Percentiles rank a stretch among this genome's conserved stretches.
Evolutionary conservation across 805 yeast species (phyloP).

Genomic region (Nakazawaea laoshanensis): DNA sequence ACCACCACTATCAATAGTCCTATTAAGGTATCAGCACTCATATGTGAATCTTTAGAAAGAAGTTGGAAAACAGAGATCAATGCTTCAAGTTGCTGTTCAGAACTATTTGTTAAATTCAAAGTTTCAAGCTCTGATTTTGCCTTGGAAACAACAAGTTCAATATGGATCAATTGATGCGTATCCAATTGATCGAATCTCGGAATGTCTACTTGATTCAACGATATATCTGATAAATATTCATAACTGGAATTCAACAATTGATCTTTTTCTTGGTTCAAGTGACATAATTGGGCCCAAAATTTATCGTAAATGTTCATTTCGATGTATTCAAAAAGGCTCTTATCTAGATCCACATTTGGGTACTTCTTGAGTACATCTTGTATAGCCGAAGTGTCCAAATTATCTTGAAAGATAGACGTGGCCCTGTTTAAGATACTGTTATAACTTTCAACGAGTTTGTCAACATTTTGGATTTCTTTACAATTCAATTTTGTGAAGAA

Average conservation of each 20-base stretch:
- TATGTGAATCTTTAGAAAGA: conserved; percentile 30
- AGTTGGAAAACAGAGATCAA: conserved; percentile 44
- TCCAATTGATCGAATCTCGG: conserved; percentile 18
- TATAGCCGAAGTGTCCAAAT: conserved; percentile 21
- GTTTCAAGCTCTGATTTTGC: conserved; percentile 48
- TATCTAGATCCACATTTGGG: conserved; percentile 37
- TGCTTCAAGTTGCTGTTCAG: conserved; percentile 36
- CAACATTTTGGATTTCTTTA: conserved; percentile 17
- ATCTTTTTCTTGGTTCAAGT: conserved; percentile 12
- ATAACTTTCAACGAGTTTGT: conserved; percentile 20
- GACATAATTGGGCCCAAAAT: conserved; percentile 44
- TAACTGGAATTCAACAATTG: conserved; percentile 20
- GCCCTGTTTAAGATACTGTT: conserved; percentile 22
- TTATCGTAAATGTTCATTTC: conserved; percentile 61
- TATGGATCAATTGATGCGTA: conserved; percentile 13
- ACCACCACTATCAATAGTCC: conserved; percentile 68
- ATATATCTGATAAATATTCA: conserved; percentile 26
- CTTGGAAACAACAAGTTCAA: conserved; percentile 35
- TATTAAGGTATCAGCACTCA: conserved; percentile 79
- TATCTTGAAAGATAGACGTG: conserved; percentile 21
- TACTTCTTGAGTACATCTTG: conserved; percentile 19
- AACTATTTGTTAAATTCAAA: conserved; percentile 35
- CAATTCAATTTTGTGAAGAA: conserved; percentile 30
- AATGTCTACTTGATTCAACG: conserved; percentile 44
- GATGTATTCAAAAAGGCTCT: conserved; percentile 58